Evolutionary conservation across 192 early-diverging fungal genomes (phyloP), one percentile per base, ranked within the genome.

Genomic region (Lobosporangium transversale): DNA sequence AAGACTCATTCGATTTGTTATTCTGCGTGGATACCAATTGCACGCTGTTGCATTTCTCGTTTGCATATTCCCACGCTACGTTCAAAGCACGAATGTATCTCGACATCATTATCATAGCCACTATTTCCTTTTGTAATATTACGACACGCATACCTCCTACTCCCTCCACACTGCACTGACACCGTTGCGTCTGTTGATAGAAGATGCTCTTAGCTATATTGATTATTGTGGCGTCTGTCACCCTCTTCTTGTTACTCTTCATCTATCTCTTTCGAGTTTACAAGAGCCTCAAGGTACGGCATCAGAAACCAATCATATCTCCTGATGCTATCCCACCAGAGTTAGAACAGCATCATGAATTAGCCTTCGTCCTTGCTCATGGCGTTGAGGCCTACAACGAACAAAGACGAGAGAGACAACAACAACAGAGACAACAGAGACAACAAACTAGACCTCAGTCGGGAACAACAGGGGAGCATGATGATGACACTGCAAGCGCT

Each of bases 381-480:
- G 68, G 68, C 1, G 68, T 70, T 4, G 68, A 70, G 17, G 68
- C 68, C 31, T 70, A 70, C 58, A 70, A 70, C 32, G 49, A 70
- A 18, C 68, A 55, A 12, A 29, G 58, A 17, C 58, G 59, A 14
- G 31, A 56, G 43, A 52, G 68, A 18, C 66, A 49, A 3, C 40
- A 44, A 18, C 42, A 43, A 20, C 29, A 53, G 12, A 8, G 42
- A 17, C 36, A 31, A n/a, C 43, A 27, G 14, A 48, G 18, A 7
- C 15, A 11, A 52, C 30, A 48, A 32, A 54, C 51, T 18, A 23
- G 49, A 8, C 7, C 55, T 40, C 33, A 32, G n/a, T 7, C 45
- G 51, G 49, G 5, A 2, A 8, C 61, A n/a, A 40, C 30, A 12
- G 26, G 26, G 9, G 37, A 40, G 8, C 37, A 10, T 7, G 37